Conservation (phyloP, 2,329 filamentous ascomycete genomes). For the Colletotrichum musae region DNA sequence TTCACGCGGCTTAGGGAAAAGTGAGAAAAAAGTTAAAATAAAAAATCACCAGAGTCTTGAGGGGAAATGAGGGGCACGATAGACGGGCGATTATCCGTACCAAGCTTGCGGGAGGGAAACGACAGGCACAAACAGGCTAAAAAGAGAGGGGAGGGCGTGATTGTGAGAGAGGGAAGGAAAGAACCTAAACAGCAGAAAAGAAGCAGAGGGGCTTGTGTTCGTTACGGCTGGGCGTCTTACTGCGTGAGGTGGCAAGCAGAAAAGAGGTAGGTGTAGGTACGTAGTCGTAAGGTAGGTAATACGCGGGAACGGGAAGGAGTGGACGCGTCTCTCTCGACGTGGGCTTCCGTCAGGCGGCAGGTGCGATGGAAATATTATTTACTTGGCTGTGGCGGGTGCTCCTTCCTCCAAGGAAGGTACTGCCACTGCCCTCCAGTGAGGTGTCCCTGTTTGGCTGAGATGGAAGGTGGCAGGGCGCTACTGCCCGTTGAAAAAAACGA, state of each 20-base stretch:
- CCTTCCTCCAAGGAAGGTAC: not conserved
- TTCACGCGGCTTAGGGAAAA: constrained; percentile 4
- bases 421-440: not conserved
- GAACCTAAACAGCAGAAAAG: constrained; percentile 1
- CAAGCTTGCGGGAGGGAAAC: not conserved
- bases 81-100: not conserved
- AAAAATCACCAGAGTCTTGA: not conserved
- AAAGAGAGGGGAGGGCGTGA: not conserved
- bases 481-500: not conserved
- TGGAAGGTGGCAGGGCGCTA: no score
- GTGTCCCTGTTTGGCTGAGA: not conserved
- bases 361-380: constrained; percentile 4
- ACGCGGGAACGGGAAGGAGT: no score
- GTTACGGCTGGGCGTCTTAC: not conserved
- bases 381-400: not conserved
- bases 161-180: not conserved
- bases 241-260: no score
- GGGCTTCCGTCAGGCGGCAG: constrained; percentile 18
- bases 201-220: not conserved
- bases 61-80: not conserved
- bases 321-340: constrained; percentile 4
- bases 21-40: not conserved
- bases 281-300: no score
- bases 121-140: not conserved
- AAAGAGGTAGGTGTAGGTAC: no score